Base-by-base conservation (phyloP, 106 monocot species). In the Dactylorhiza incarnata region DNA sequence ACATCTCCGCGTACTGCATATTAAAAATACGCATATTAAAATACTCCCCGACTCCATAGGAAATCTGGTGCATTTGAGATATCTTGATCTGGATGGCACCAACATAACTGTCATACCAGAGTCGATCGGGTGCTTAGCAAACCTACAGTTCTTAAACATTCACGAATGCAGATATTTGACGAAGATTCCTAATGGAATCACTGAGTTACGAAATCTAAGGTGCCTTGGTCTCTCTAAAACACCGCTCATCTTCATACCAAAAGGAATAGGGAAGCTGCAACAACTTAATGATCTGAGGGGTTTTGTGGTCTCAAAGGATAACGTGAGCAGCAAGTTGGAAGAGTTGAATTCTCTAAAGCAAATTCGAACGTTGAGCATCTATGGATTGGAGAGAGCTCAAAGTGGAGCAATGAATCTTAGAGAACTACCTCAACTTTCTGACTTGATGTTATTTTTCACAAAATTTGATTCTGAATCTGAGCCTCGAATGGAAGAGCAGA, bases 61-160 rank as follows among this genome's bases (percentile, higher is more conserved):
- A 23, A 22, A 80, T 44, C 72, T 88, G 14, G 16, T 83, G 3
- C 85, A 83, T 25, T 45, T 88, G 17, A 68, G 78, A 7, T 78
- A 74, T 9, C 52, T 88, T 5, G 63, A 78, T 69, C 45, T 85
- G 22, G 48, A 75, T 9, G 20, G 15, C 29, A 81, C 88, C 3
- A 67, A 72, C 15, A 58, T 85, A 11, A 61, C 14, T 0, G 47
- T 4, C 4, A 19, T 87, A 1, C 84, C 79, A 6, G 84, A 87
- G 14, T 76, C 84, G 10, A 76, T 87, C 7, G 45, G 62, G 7
- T 44, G 44, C 3, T 69, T 83, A 16, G 24, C 20, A 47, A 83
- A 83, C 17, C 71, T 87, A 9, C 77, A 77, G 24, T 68, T 55
- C 10, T 37, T 87, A 16, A 71, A 62, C 24, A 15, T 81, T 10